Evolutionary conservation across 441 rosid genomes (phyloP), one percentile per base, ranked within the genome.

Genomic region (Adansonia rubrostipa): DNA sequence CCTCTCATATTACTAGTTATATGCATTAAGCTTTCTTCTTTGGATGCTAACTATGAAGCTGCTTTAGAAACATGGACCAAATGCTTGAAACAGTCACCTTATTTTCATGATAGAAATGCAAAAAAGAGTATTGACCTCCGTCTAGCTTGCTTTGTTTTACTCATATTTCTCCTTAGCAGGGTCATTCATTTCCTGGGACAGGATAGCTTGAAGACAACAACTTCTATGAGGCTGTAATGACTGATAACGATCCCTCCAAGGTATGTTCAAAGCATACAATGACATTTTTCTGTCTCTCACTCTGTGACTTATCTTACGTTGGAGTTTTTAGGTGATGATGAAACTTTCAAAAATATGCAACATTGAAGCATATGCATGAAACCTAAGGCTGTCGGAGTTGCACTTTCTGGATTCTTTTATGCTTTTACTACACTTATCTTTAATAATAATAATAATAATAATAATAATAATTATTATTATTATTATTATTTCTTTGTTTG

Each of bases 181-280:
- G 78, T 81, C 86, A 80, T 75, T 76, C 74, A 28, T 73, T 85
- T 71, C 83, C 87, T 65, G 88, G 95, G 99, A 93, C 99, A 56
- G 91, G 87, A 81, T 95, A 97, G 98, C 98, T 97, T 61, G 97
- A 90, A 64, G 98, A 93, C 78, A 90, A 93, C 81, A 80, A 73
- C 85, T 95, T 93, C 81, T 95, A 95, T 63, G 93, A 93, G 88
- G 99, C 99, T 81, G 90, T 91, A 63, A 88, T 95, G 67, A 87
- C 97, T 9, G 89, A 90, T 65, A 90, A 92, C 81, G 90, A 92
- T 75, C 60, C 33, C 28, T 45, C 28, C 11, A 22, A 66, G 53
- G 71, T 77, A 53, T 40, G 51, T 28, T 13, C 22, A 74, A 61
- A 54, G 24, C 17, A 50, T 14, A 40, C 14, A 5, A 36, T 7